A percentile compares a stretch with the other conserved stretches of the same genome.
Evolutionary conservation across 2,329 filamentous ascomycete species (phyloP).

Genomic region (Macroventuria anomochaeta): DNA sequence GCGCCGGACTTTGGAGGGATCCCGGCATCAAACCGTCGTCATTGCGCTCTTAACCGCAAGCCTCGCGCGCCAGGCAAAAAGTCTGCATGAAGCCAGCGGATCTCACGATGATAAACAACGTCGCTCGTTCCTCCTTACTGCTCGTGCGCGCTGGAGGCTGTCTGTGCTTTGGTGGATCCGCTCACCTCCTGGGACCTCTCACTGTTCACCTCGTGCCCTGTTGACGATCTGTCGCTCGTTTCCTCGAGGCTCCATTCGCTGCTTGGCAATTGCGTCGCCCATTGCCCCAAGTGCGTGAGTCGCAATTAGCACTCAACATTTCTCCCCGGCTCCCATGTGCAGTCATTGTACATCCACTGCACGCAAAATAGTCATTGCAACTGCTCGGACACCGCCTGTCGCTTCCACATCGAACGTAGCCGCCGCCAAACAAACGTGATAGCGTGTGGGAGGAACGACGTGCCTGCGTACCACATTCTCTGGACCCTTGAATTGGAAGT

Average conservation of each 20-base stretch:
- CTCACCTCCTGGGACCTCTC: conserved; percentile 4
- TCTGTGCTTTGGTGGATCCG: conserved; percentile 11
- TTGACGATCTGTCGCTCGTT: conserved; percentile 18
- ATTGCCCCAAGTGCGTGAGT: conserved; percentile 15
- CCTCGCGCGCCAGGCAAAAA: conserved; percentile 17
- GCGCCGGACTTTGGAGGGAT: conserved; percentile 5
- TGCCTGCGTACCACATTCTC: conserved; percentile 5
- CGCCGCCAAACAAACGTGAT: neutral
- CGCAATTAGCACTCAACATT: conserved; percentile 19
- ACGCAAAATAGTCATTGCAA: neutral
- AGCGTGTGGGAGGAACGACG: conserved; percentile 3
- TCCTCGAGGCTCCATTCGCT: conserved; percentile 17
- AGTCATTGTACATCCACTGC: conserved; percentile 4
- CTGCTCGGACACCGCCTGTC: neutral
- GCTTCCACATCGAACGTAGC: neutral
- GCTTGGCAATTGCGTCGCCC: conserved; percentile 19
- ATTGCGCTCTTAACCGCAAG: conserved; percentile 11
- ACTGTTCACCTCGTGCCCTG: conserved; percentile 15
- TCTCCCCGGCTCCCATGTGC: conserved; percentile 6
- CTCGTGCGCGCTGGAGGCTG: conserved; percentile 5
- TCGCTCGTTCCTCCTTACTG: conserved; percentile 1
- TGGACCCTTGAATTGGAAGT: conserved; percentile 5
- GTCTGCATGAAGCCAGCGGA: conserved; percentile 10
- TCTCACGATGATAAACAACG: conserved; percentile 9
- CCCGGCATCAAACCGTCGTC: conserved; percentile 10